Base-by-base conservation (phyloP, 768 basidiomycete genomes). In the Dioszegia aurantiaca region DNA sequence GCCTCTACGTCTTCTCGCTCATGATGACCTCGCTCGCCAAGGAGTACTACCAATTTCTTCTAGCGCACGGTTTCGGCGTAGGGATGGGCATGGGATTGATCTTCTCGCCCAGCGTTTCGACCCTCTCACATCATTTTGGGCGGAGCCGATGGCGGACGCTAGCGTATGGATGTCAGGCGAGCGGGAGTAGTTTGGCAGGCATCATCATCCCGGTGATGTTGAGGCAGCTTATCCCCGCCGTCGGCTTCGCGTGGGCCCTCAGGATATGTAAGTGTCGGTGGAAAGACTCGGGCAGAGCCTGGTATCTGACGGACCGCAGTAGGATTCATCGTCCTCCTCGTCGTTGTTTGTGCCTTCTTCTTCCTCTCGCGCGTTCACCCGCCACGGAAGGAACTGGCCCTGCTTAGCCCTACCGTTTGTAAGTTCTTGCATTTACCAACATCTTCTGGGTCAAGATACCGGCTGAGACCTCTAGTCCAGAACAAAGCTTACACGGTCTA, bases 121-220 rank as follows among this genome's bases (percentile, higher is more conserved):
- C 68, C 3, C 14, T 72, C 6, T 42, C 46, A 9, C 69, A 72
- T 56, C 68, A 68, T 57, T 72, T 69, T 52, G 61, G 56, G 21
- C 51, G 33, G 37, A 63, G 56, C 37, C 41, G 42, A 31, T 64
- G 59, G 47, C n/a, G 62, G 28, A 59, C 59, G 30, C 26, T 69
- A 33, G 62, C 63, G 17, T 69, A 61, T 52, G 64, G 62, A 11
- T 48, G 44, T 44, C 62, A 61, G 33, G 85, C 88, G 0, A 78
- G 84, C 11, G 87, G 88, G 0, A 83, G 85, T 0, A 86, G 85
- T 0, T 47, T 87, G 0, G 88, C 88, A 3, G 87, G 88, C 8
- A 84, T 84, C 0, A 52, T 87, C 0, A 80, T 87, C 40, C 88
- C 88, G 0, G 84, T 87, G 40, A 74, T 80, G 9, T 81, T 83